Evolutionary conservation across 352 stramenopile species (phyloP).

Genomic region (Globisporangium megalacanthum): DNA sequence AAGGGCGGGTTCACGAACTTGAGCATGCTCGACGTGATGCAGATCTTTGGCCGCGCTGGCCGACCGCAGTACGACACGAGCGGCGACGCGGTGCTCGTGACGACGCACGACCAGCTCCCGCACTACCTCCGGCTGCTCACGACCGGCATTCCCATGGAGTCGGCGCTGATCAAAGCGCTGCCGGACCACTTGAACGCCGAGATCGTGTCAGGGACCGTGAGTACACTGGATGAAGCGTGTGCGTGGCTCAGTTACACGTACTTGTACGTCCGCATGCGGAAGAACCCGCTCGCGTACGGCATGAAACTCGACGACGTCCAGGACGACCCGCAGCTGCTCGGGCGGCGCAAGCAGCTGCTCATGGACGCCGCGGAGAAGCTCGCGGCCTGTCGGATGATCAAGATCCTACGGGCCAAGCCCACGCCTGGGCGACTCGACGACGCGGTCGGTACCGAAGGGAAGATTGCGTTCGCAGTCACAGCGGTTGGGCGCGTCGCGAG

Average conservation of each 20-base stretch:
- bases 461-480: conserved; percentile 89
- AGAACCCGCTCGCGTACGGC: conserved; percentile 98
- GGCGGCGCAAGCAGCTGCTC: conserved; percentile 56
- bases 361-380: conserved; percentile 76
- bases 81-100: conserved; percentile 98
- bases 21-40: conserved; percentile 99
- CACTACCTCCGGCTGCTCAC: conserved; percentile 96
- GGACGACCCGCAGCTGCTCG: conserved; percentile 85
- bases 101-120: conserved; percentile 89
- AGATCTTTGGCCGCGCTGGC: conserved; percentile 99
- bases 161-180: conserved; percentile 97
- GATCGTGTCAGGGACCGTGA: conserved; percentile 98
- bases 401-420: conserved; percentile 57
- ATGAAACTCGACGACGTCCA: conserved; percentile 92
- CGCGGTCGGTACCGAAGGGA: conserved; percentile 20
- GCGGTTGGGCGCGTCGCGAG: conserved; percentile 96
- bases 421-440: conserved; percentile 17
- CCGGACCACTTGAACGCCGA: conserved; percentile 99
- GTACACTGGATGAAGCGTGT: conserved; percentile 94
- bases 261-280: conserved; percentile 98
- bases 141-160: conserved; percentile 96
- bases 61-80: conserved; percentile 99
- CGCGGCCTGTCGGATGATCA: conserved; percentile 77
- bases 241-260: conserved; percentile 99
- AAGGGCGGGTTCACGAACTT: conserved; percentile 97